A percentile compares a stretch with the other conserved stretches of the same genome.
These are phyloP conservation scores for Boechera retrofracta DNA, from an alignment of 345 rosid genomes.

Conservation along the genomic window DNA sequence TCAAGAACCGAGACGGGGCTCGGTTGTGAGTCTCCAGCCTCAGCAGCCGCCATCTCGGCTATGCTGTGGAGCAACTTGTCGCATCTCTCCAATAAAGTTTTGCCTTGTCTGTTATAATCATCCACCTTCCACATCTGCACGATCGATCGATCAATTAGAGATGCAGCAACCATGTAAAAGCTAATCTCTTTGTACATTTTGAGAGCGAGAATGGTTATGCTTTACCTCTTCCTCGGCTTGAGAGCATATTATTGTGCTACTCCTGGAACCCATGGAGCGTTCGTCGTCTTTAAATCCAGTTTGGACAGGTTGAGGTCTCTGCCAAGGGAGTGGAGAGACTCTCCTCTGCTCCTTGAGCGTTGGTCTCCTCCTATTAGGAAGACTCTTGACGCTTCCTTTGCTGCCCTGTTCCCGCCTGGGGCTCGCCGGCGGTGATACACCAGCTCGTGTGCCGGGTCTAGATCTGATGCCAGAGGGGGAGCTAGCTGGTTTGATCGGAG, in stretches of 20 bases:
- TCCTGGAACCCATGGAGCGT: not conserved
- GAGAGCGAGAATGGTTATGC: no score
- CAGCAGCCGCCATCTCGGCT: constrained; percentile 64
- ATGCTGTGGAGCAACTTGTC: constrained; percentile 87
- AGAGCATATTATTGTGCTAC: constrained; percentile 2
- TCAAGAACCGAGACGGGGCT: constrained; percentile 97
- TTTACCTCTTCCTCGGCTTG: constrained; percentile 66
- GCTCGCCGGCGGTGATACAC: not conserved
- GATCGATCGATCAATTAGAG: no score
- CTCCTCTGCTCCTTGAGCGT: constrained; percentile 54
- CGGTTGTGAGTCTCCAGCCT: constrained; percentile 70
- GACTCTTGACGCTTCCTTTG: constrained; percentile 59
- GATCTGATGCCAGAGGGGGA: constrained; percentile 48
- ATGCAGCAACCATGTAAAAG: no score
- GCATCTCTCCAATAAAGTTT: constrained; percentile 76
- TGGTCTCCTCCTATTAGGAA: constrained; percentile 48
- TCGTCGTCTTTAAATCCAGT: constrained; percentile 50
- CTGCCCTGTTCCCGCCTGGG: constrained; percentile 50
- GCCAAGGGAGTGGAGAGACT: constrained; percentile 48
- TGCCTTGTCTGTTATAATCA: constrained; percentile 64
- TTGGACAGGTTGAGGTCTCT: constrained; percentile 50
- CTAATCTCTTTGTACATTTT: no score
- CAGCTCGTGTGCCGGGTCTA: constrained; percentile 5
- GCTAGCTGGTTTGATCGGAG: constrained; percentile 54
- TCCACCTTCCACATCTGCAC: constrained; percentile 63